Evolutionary conservation across 1,139 yeast species (phyloP).

Genomic region (Lodderomyces metapsilosis): DNA sequence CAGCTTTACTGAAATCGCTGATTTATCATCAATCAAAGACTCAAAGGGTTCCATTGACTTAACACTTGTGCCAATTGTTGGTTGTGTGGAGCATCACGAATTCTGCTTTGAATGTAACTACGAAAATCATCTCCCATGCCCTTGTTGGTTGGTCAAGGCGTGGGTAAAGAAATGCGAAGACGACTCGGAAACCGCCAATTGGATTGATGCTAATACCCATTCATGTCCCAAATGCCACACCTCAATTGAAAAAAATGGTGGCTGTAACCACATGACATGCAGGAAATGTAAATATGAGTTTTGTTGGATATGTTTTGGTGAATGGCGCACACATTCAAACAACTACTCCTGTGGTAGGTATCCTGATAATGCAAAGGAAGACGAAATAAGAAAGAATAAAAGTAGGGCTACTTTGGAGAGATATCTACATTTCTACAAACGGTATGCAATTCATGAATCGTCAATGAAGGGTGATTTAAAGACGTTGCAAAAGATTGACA

Average conservation of each 20-base stretch:
- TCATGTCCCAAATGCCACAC: conserved; percentile 70
- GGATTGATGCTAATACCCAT: conserved; percentile 89
- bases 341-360: conserved; percentile 68
- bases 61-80: conserved; percentile 55
- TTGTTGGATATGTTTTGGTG: conserved; percentile 89
- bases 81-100: conserved; percentile 63
- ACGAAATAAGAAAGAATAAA: conserved; percentile 31
- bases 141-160: conserved; percentile 63
- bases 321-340: conserved; percentile 73
- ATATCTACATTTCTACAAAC: conserved; percentile 74
- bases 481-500: conserved; percentile 61
- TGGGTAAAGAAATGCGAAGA: conserved; percentile 85
- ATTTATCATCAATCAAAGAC: neutral
- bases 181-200: conserved; percentile 84
- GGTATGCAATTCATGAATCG: conserved; percentile 74
- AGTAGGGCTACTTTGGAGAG: conserved; percentile 52
- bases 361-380: conserved; percentile 26
- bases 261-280: conserved; percentile 96
- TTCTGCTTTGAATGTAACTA: conserved; percentile 79
- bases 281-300: conserved; percentile 73
- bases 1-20: conserved; percentile 46
- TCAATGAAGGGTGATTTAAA: conserved; percentile 74
- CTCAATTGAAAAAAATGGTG: conserved; percentile 82
- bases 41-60: conserved; percentile 25
- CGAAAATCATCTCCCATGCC: conserved; percentile 82